phyloP scores from a whole-genome alignment of 345 rosid genomes.

The Corymbia maculata region DNA sequence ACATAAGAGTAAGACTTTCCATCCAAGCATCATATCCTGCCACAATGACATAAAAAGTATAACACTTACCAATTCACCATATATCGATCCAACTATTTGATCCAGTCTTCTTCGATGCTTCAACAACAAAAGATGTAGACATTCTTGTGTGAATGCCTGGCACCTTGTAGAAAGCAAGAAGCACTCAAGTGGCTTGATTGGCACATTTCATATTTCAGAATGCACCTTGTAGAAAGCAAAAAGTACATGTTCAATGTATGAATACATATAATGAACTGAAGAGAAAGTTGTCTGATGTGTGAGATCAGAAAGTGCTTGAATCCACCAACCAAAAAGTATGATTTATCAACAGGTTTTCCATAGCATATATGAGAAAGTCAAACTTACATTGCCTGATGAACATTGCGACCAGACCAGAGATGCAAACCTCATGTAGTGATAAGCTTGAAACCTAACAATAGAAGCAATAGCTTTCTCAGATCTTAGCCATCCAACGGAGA shows the following conservation, averaged over 20 bases:
- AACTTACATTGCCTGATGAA: conserved; percentile 34
- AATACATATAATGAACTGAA: not conserved
- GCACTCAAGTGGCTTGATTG: not conserved
- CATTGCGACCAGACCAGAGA: conserved; percentile 69
- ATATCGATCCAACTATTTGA: conserved; percentile 12
- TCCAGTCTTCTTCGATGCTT: conserved; percentile 42
- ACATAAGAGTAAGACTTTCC: not conserved
- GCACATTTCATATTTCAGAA: not conserved
- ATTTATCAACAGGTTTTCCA: not conserved
- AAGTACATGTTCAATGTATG: not conserved
- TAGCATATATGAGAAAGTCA: not conserved
- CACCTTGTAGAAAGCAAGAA: conserved; percentile 27
- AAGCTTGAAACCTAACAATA: conserved; percentile 33
- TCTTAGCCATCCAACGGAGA: not conserved
- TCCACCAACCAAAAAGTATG: not conserved
- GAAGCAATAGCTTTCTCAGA: not conserved
- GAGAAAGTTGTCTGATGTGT: not conserved
- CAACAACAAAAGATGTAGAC: conserved; percentile 38
- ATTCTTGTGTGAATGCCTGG: conserved; percentile 26
- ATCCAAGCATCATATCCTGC: not conserved
- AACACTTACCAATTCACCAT: conserved; percentile 29
- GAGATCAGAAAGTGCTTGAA: not conserved
- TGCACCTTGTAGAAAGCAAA: no score
- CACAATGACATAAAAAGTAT: not conserved
- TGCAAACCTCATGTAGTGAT: conserved; percentile 48